phyloP scores from a whole-genome alignment of 176 grass and related monocot species.

The Bothriochloa decipiens region DNA sequence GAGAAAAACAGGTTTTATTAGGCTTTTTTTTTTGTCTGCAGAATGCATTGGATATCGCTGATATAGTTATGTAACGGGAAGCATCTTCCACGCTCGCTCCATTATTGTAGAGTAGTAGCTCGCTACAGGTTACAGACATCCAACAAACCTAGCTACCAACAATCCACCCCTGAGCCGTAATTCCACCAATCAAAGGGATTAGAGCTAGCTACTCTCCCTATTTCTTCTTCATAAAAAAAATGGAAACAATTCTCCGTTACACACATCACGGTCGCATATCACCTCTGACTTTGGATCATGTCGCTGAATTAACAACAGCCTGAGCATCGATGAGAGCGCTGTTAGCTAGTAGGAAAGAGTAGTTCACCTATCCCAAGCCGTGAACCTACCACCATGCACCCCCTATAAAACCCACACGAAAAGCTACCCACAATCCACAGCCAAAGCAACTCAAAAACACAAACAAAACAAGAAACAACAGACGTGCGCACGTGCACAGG shows the following conservation, averaged over 20 bases:
- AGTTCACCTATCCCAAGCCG: conserved; percentile 24
- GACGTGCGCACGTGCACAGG: neutral
- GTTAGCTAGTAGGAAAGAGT: conserved; percentile 21
- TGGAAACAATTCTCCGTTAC: neutral
- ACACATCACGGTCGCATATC: neutral
- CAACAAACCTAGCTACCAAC: conserved; percentile 17
- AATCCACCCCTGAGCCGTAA: neutral
- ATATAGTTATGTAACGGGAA: no score
- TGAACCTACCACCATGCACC: neutral
- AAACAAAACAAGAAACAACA: neutral
- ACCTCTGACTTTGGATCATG: neutral
- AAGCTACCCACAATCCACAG: neutral
- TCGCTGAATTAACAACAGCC: neutral
- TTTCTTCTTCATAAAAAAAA: neutral
- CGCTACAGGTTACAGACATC: neutral
- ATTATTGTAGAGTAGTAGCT: neutral
- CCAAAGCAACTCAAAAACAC: conserved; percentile 3
- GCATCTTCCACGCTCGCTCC: no score
- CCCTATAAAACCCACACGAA: conserved; percentile 20
- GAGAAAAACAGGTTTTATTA: no score
- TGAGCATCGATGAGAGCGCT: neutral
- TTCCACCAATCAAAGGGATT: neutral
- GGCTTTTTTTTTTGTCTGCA: no score
- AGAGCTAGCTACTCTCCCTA: neutral
- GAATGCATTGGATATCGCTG: no score